Evolutionary conservation across 2,329 filamentous ascomycete species (phyloP), one percentile per base, ranked within the genome.

Genomic region (Trichoderma breve): DNA sequence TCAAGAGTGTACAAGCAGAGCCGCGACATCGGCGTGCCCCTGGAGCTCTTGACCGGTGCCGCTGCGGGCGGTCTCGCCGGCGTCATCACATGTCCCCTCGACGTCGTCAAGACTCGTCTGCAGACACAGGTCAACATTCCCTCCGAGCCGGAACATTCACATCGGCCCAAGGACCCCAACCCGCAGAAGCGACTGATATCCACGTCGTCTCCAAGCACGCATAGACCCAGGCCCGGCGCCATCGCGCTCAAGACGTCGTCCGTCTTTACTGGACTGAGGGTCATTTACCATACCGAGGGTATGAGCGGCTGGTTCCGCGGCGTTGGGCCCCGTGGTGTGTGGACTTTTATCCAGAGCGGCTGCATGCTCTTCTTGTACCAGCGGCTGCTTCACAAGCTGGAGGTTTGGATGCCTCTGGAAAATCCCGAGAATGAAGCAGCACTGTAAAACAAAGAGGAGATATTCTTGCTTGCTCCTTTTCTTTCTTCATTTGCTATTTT

Each of bases 331-430:
- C 89, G 96, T 69, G 92, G 92, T 71, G 93, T 98, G 15, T 99
- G 96, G 96, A 99, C 96, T 26, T 97, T 95, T 78, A 93, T 98
- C 72, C 96, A 99, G 84, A 97, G 93, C 78, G 93, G 95, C 55
- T 97, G 94, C 75, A 98, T 98, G 95, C 86, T 98, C 79, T 95
- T 98, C 76, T 85, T 98, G 80, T 98, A 98, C 81, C 95, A 98
- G 83, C 92, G 91, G 73, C 85, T 98, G 71, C 83, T 98, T 79
- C 91, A 92, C 77, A 89, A 91, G 82, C 87, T 98, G 75, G 92
- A 95, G 71, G 76, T 81, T 53, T 83, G 83, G 79, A 77, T 78
- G 72, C 82, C 81, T 3, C 68, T 75, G 15, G 81, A 71, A 21
- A 57, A 15, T 11, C 21, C 36, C 8, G 53, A 73, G 28, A 51